Evolutionary conservation across 1,139 yeast species (phyloP).

Genomic region (Debaryomyces udenii): DNA sequence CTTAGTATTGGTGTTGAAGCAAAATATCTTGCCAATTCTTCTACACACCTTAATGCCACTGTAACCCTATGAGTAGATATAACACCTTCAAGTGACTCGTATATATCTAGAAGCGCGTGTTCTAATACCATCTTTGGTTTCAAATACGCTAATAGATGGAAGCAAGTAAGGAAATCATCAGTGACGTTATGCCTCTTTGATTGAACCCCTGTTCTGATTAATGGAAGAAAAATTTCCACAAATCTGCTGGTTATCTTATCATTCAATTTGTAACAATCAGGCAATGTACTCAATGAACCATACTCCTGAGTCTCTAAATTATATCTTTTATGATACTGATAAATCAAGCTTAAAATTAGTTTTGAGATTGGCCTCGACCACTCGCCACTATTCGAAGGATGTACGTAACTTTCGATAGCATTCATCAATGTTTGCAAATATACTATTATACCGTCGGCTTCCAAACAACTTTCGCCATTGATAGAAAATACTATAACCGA

Average conservation of each 20-base stretch:
- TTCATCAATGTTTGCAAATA: constrained; percentile 59
- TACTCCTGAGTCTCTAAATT: constrained; percentile 48
- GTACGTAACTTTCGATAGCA: constrained; percentile 81
- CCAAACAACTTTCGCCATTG: constrained; percentile 48
- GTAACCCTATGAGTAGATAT: constrained; percentile 82
- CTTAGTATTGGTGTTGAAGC: constrained; percentile 67
- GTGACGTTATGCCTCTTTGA: constrained; percentile 66
- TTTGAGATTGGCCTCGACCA: constrained; percentile 80
- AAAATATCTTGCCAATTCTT: constrained; percentile 68
- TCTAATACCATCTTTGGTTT: constrained; percentile 67
- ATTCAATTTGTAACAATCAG: constrained; percentile 48
- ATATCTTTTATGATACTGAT: constrained; percentile 61
- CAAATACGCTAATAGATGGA: constrained; percentile 67
- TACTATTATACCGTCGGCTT: constrained; percentile 52
- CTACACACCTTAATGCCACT: constrained; percentile 70
- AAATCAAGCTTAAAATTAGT: constrained; percentile 57
- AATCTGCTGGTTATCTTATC: constrained; percentile 49
- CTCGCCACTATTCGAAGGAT: constrained; percentile 86
- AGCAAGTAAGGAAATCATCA: constrained; percentile 60
- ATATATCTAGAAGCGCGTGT: constrained; percentile 68
- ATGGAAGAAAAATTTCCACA: constrained; percentile 57
- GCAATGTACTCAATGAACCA: constrained; percentile 48
- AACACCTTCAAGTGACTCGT: constrained; percentile 80
- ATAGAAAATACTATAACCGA: constrained; percentile 68
- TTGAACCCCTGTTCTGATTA: constrained; percentile 75